Percentiles rank a stretch among this genome's conserved stretches.
phyloP scores from a whole-genome alignment of 163 green algal genomes.

The Scenedesmus sp. region DNA sequence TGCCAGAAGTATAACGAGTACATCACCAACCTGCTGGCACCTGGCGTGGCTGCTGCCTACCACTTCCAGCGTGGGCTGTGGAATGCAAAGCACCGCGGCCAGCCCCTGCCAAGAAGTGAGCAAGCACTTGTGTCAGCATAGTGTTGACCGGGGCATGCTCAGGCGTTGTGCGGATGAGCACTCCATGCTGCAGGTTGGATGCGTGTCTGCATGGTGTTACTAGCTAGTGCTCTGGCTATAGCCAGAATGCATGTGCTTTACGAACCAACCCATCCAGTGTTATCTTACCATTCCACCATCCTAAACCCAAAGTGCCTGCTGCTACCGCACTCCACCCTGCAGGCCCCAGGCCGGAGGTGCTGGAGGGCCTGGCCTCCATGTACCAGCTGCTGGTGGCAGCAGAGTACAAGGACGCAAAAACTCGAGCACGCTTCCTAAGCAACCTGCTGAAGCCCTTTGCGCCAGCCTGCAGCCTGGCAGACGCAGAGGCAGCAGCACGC shows the following conservation, averaged over 20 bases:
- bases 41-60: constrained; percentile 68
- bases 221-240: neutral
- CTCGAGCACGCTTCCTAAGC: constrained; percentile 64
- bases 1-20: constrained; percentile 59
- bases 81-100: constrained; percentile 10
- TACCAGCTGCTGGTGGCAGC: constrained; percentile 57
- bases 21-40: constrained; percentile 50
- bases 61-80: constrained; percentile 68
- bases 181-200: neutral
- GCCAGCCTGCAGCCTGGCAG: constrained; percentile 46
- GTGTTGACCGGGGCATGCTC: neutral
- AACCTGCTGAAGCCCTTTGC: constrained; percentile 75
- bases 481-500: neutral
- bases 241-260: neutral
- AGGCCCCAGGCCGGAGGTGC: constrained; percentile 18
- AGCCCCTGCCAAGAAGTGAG: constrained; percentile 46
- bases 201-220: neutral
- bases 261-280: neutral
- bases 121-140: neutral
- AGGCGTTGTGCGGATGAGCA: neutral
- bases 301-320: too few species aligned
- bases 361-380: constrained; percentile 59
- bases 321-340: neutral
- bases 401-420: neutral
- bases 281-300: neutral